Evolutionary conservation across 2,329 filamentous ascomycete genomes (phyloP), one percentile per base, ranked within the genome.

Genomic region (Alternaria gaisen): DNA sequence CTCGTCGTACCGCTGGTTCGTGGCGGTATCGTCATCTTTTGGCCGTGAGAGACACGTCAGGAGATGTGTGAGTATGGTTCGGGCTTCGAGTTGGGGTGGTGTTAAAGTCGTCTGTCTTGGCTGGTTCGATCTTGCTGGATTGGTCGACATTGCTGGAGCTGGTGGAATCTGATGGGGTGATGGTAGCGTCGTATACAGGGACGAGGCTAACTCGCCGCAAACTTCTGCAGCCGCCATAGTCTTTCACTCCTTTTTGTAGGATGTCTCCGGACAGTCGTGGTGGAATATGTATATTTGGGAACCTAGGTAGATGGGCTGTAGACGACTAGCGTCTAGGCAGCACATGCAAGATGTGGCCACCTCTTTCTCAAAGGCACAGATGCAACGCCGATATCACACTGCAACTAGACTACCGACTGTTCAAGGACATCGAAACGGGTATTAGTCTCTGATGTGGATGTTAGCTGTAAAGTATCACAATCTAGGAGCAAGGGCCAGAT

Each of bases 31-130:
- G 18, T 11, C 12, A 6, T 24, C 36, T 5, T 57, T 58, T 10
- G 64, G 53, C 58, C 69, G 56, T 0, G 46, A 50, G 1, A 77
- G 44, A 12, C 46, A 62, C 0, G 50, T 38, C 1, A 77, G 50
- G 1, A 77, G 18, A 28, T 73, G 65, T 3, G 51, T 26, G 11
- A 77, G 65, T 10, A 75, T 68, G 2, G 38, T 36, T 51, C 64
- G 64, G 12, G 72, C 72, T 64, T 76, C 69, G n/a, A 64, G 44
- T 57, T 74, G 71, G 3, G 67, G 54, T 12, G 56, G 41, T 46
- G 40, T 41, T 10, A 63, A 53, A 10, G 60, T 32, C 58, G 60
- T 34, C 60, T 44, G 24, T 18, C 28, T 12, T 26, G 56, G 58
- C 32, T 32, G 54, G 9, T 42, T 63, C 6, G 44, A n/a, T 53